Conservation (phyloP, 108 stramenopile genomes). For the Schizochytrium sp. region DNA sequence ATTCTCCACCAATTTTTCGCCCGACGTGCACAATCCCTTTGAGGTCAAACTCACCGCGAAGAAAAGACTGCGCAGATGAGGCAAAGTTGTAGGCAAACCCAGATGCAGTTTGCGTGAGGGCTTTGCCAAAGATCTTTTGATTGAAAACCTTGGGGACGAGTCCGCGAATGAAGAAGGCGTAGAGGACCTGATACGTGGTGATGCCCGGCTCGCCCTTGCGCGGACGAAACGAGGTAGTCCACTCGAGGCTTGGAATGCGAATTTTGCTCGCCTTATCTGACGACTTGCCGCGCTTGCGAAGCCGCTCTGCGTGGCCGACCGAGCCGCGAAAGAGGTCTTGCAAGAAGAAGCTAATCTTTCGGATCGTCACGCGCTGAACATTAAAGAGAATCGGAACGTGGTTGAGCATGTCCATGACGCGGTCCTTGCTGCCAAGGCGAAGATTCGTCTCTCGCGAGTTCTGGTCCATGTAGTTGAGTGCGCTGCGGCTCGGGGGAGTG, state of each 20-base stretch:
- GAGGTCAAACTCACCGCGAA: not conserved
- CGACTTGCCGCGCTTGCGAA: not conserved
- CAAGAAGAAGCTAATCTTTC: not conserved
- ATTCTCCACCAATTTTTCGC: not conserved
- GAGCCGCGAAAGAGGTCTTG: conserved; percentile 6
- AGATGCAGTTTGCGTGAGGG: not conserved
- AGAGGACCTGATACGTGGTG: not conserved
- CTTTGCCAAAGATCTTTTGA: not conserved
- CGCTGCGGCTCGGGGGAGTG: not conserved
- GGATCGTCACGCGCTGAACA: conserved; percentile 4
- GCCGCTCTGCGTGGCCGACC: not conserved
- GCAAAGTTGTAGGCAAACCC: not conserved
- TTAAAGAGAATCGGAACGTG: conserved; percentile 2
- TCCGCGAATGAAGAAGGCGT: not conserved
- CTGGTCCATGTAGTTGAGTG: not conserved
- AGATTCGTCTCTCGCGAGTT: not conserved
- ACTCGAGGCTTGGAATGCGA: not conserved
- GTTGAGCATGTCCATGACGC: conserved; percentile 8
- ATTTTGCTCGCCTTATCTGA: not conserved
- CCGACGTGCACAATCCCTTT: not conserved
- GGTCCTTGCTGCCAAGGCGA: not conserved
- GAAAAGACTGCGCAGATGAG: not conserved
- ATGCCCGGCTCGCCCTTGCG: not conserved
- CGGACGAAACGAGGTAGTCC: not conserved
- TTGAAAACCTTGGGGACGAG: conserved; percentile 7